Conservation (phyloP, 106 monocot genomes). For the Vanilla planifolia region DNA sequence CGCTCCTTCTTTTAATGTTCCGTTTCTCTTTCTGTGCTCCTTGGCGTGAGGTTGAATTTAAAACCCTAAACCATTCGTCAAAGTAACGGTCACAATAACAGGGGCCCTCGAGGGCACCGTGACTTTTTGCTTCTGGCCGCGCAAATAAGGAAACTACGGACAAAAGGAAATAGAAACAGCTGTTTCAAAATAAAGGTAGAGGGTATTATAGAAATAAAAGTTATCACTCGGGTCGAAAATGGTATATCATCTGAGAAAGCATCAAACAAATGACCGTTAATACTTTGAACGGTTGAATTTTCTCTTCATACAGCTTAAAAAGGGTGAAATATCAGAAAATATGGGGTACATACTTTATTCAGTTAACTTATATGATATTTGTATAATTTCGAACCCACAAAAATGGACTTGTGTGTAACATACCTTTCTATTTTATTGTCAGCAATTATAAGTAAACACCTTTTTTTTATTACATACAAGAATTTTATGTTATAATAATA, state of each 20-base stretch:
- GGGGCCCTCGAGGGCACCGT: not conserved
- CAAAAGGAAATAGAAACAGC: not conserved
- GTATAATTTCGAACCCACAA: too few relatives aligned
- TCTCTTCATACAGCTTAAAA: too few relatives aligned
- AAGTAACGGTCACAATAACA: not conserved
- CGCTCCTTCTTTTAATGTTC: not conserved
- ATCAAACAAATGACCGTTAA: slow-evolving; percentile 3
- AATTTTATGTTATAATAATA: too few relatives aligned
- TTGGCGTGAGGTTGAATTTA: not conserved
- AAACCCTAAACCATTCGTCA: not conserved
- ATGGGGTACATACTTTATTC: too few relatives aligned
- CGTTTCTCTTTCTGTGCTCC: not conserved
- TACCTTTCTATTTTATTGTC: too few relatives aligned
- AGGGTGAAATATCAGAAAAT: too few relatives aligned
- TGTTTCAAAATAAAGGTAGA: not conserved
- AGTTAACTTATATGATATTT: too few relatives aligned
- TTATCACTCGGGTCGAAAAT: not conserved
- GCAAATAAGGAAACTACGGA: not conserved
- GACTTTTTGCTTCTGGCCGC: not conserved
- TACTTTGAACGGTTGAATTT: too few relatives aligned
- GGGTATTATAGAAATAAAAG: not conserved
- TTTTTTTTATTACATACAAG: too few relatives aligned
- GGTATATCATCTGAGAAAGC: not conserved
- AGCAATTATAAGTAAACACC: too few relatives aligned
- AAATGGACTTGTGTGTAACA: too few relatives aligned